Evolutionary conservation across 441 rosid genomes (phyloP).

Genomic region (Corymbia calophylla): DNA sequence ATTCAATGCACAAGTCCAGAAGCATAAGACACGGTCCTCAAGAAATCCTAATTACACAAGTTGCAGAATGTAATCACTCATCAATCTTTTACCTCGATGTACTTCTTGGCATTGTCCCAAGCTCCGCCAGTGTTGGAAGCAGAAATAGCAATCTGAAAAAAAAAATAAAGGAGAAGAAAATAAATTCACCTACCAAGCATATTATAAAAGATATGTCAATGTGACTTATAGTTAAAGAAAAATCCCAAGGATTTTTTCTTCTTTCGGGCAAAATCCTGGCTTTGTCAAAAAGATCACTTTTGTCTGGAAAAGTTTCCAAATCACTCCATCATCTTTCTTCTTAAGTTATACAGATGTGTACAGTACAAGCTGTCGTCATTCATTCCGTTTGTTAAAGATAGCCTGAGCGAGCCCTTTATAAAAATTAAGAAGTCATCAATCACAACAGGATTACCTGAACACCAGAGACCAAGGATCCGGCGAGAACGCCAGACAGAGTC

Average conservation of each 20-base stretch:
- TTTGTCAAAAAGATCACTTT: neutral
- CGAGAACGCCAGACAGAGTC: constrained; percentile 3
- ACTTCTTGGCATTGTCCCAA: constrained; percentile 9
- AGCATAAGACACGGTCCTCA: neutral
- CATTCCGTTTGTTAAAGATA: neutral
- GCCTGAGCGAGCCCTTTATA: neutral
- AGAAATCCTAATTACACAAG: neutral
- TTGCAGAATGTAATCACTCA: neutral
- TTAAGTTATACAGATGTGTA: neutral
- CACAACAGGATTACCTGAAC: neutral
- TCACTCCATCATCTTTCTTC: neutral
- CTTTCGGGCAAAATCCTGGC: neutral
- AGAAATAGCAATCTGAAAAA: constrained; percentile 1
- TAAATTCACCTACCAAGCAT: neutral
- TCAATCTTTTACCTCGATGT: neutral
- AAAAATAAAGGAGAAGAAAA: neutral
- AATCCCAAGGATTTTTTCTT: neutral
- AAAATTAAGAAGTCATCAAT: neutral
- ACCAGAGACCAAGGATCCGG: constrained; percentile 1
- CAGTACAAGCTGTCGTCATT: neutral
- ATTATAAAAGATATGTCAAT: neutral
- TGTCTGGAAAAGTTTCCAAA: neutral
- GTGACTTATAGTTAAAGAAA: neutral
- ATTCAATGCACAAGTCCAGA: neutral
- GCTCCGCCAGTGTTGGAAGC: constrained; percentile 6